Conservation (phyloP, 305 asterid species). For the Andrographis paniculata region DNA sequence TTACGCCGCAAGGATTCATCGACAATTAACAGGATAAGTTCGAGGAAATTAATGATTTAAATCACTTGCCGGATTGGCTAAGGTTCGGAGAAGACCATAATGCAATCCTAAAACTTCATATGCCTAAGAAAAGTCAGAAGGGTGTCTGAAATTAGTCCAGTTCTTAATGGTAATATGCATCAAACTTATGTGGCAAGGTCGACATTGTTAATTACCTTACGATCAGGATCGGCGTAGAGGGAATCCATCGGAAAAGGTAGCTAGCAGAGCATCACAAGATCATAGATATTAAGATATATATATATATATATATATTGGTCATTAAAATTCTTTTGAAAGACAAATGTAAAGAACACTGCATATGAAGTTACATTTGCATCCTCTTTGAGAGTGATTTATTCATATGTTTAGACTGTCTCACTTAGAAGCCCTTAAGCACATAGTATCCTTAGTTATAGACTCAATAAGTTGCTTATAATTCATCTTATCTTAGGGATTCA, state of each 20-base stretch:
- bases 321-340: too few relatives aligned
- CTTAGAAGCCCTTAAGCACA: too few relatives aligned
- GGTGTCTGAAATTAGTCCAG: conserved; percentile 11
- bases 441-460: too few relatives aligned
- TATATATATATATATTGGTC: too few relatives aligned
- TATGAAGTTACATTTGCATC: too few relatives aligned
- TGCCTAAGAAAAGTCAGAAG: conserved; percentile 36
- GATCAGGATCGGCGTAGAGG: conserved; percentile 73
- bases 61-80: conserved; percentile 78
- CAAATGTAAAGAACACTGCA: too few relatives aligned
- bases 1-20: background rate
- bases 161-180: background rate
- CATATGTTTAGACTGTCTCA: too few relatives aligned
- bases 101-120: conserved; percentile 75
- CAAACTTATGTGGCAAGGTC: conserved; percentile 5
- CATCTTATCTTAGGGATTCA: too few relatives aligned
- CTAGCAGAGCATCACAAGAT: conserved; percentile 28
- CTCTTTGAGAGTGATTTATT: too few relatives aligned
- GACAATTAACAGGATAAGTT: background rate
- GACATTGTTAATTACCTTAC: conserved; percentile 35
- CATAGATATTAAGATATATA: background rate
- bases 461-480: too few relatives aligned
- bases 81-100: conserved; percentile 69
- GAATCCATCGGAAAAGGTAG: conserved; percentile 76
- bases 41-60: background rate